phyloP scores from a whole-genome alignment of 2,329 filamentous ascomycete species.

The Didymella exigua region DNA sequence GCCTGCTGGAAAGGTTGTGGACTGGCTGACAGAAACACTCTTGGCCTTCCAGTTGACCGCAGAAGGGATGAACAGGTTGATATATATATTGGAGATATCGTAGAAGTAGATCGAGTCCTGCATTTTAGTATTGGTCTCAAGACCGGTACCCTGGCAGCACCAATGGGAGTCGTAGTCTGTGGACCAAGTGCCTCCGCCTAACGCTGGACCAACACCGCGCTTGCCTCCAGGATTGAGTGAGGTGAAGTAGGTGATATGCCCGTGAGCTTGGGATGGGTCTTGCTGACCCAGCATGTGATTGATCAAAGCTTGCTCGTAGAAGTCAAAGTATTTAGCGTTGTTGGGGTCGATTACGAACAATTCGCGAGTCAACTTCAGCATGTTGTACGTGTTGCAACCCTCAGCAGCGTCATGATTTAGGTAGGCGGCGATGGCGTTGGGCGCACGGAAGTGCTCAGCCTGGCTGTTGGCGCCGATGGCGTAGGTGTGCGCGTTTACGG shows the following conservation, averaged over 20 bases:
- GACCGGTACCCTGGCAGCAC: constrained; percentile 60
- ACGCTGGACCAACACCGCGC: constrained; percentile 57
- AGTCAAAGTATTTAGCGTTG: background rate
- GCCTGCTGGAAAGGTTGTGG: background rate
- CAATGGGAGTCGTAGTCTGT: constrained; percentile 61
- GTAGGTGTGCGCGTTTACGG: background rate
- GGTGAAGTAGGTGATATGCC: constrained; percentile 4
- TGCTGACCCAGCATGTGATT: constrained; percentile 3
- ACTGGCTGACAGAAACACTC: background rate
- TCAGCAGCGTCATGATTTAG: background rate
- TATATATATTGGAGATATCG: background rate
- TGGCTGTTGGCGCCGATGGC: background rate
- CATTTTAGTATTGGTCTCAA: constrained; percentile 62
- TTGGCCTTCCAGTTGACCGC: constrained; percentile 26
- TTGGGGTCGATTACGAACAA: background rate
- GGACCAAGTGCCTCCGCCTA: constrained; percentile 61
- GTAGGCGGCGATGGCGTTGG: background rate
- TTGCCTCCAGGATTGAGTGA: constrained; percentile 30
- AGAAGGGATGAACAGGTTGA: constrained; percentile 34
- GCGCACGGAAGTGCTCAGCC: background rate
- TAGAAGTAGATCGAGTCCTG: constrained; percentile 57
- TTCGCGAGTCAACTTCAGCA: constrained; percentile 3
- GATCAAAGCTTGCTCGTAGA: constrained; percentile 3
- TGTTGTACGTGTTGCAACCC: constrained; percentile 2
- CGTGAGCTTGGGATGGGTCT: background rate